A percentile compares a stretch with the other conserved stretches of the same genome.
These are phyloP conservation scores for Wickerhamiella galacta DNA, from an alignment of 805 yeast species.

Conservation along the genomic window DNA sequence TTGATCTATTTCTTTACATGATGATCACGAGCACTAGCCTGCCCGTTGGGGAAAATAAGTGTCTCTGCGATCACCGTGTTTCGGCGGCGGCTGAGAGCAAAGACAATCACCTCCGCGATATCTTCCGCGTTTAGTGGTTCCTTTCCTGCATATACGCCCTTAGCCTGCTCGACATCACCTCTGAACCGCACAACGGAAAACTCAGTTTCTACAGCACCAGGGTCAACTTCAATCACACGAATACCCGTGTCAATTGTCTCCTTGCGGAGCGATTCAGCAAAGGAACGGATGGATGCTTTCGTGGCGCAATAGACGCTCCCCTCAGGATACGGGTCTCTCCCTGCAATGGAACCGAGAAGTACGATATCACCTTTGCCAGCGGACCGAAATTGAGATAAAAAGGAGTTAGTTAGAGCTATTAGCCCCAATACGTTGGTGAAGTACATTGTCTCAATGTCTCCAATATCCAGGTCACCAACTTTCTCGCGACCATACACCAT, in stretches of 20 bases:
- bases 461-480: constrained; percentile 49
- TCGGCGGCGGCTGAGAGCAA: constrained; percentile 46
- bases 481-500: constrained; percentile 61
- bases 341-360: constrained; percentile 54
- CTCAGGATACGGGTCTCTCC: constrained; percentile 52
- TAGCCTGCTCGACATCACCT: constrained; percentile 46
- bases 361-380: constrained; percentile 48
- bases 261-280: constrained; percentile 46
- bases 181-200: constrained; percentile 47
- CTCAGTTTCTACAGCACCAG: constrained; percentile 70
- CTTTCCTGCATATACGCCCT: constrained; percentile 46
- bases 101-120: constrained; percentile 58
- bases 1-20: constrained; percentile 25
- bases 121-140: constrained; percentile 59
- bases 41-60: constrained; percentile 69
- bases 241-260: constrained; percentile 56
- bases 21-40: constrained; percentile 55
- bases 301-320: constrained; percentile 60
- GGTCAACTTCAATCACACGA: constrained; percentile 58
- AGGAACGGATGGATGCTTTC: constrained; percentile 43
- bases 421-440: constrained; percentile 78
- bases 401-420: constrained; percentile 66
- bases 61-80: constrained; percentile 69
- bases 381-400: constrained; percentile 52
- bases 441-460: constrained; percentile 60